Conservation (phyloP, 176 grass and related monocot species). For the Aegilops bicornis region DNA sequence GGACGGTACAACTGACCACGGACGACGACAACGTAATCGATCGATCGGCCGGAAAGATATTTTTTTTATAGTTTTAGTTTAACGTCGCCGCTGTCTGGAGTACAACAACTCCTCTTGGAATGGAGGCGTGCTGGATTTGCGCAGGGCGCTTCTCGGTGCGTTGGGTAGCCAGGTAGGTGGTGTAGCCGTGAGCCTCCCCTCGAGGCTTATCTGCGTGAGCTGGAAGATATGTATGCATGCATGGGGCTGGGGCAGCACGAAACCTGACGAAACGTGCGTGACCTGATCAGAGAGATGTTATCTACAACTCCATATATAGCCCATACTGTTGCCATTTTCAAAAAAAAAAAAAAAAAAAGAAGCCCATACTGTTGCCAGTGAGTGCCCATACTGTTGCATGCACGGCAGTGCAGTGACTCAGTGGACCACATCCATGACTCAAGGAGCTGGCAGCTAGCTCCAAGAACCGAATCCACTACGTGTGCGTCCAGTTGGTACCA, state of each 20-base stretch:
- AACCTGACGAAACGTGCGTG: background rate
- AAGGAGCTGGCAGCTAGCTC: background rate
- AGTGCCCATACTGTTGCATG: background rate
- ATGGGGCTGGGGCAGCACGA: background rate
- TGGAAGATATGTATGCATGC: background rate
- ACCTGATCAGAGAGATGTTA: background rate
- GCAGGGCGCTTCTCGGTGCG: background rate
- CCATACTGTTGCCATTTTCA: background rate
- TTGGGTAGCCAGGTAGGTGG: background rate
- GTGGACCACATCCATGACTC: background rate
- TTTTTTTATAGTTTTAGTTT: background rate
- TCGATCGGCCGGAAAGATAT: background rate
- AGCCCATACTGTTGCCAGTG: background rate
- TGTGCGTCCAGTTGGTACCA: background rate
- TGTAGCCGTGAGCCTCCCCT: background rate
- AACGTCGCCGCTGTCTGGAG: background rate
- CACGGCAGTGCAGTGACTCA: background rate
- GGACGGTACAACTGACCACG: slow-evolving; percentile 26
- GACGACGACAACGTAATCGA: background rate
- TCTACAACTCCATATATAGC: background rate
- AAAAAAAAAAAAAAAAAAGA: too few species aligned
- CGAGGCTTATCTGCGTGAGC: background rate
- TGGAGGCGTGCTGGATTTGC: background rate
- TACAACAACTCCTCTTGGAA: background rate
- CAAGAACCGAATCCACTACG: background rate